phyloP scores from a whole-genome alignment of 2,329 filamentous ascomycete genomes.

The Camptophora hylomeconis region DNA sequence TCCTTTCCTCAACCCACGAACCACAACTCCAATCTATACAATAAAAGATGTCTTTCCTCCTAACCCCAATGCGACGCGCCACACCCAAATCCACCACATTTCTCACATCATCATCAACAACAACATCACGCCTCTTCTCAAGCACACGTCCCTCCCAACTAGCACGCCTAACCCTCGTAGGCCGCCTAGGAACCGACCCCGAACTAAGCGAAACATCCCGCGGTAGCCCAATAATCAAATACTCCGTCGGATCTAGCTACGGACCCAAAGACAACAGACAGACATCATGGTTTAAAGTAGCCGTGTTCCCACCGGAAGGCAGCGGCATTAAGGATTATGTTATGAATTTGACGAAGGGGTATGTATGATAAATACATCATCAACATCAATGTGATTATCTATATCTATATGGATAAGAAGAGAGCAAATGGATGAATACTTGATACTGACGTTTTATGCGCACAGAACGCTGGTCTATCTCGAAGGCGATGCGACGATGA shows the following conservation, averaged over 20 bases:
- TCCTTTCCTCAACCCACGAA: neutral
- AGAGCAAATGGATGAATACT: slow-evolving; percentile 13
- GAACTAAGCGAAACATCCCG: slow-evolving; percentile 58
- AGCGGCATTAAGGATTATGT: slow-evolving; percentile 56
- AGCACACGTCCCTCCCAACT: slow-evolving; percentile 49
- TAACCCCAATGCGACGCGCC: slow-evolving; percentile 40
- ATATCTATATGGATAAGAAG: too few relatives aligned
- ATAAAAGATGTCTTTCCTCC: slow-evolving; percentile 15
- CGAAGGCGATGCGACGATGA: slow-evolving; percentile 67
- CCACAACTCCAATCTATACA: neutral
- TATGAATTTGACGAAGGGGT: slow-evolving; percentile 72
- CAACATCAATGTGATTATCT: too few relatives aligned
- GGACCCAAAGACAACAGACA: slow-evolving; percentile 57
- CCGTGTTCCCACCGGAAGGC: slow-evolving; percentile 56
- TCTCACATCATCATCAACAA: slow-evolving; percentile 20
- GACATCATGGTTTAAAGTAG: slow-evolving; percentile 76
- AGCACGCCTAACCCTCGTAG: slow-evolving; percentile 75
- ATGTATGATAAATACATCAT: too few relatives aligned
- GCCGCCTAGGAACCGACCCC: slow-evolving; percentile 67
- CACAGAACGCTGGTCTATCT: slow-evolving; percentile 64
- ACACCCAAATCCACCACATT: slow-evolving; percentile 30
- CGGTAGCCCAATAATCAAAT: slow-evolving; percentile 63
- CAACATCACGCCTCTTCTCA: slow-evolving; percentile 55
- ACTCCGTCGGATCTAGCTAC: slow-evolving; percentile 56
- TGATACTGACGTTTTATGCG: neutral